phyloP scores from a whole-genome alignment of 495 filamentous ascomycete genomes.

The Chlorociboria aeruginascens region DNA sequence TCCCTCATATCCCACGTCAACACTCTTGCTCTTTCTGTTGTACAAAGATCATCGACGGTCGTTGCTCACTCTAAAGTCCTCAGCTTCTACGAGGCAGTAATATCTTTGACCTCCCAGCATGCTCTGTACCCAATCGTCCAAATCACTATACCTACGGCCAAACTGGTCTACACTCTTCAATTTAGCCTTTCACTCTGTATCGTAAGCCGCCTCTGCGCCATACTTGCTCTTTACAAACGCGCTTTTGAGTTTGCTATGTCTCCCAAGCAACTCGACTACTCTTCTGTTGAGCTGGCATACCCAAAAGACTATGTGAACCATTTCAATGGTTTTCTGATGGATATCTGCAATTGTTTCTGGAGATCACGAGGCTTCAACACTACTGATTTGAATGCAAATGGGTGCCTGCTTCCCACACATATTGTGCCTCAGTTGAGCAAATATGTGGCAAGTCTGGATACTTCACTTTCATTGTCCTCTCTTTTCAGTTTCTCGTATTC shows the following conservation, averaged over 20 bases:
- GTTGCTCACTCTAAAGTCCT: conserved; percentile 41
- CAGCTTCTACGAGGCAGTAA: conserved; percentile 53
- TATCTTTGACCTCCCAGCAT: conserved; percentile 42
- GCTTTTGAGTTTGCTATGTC: conserved; percentile 60
- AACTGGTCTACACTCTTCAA: conserved; percentile 56
- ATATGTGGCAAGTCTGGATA: conserved; percentile 30
- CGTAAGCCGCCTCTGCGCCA: conserved; percentile 59
- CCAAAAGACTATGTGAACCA: conserved; percentile 45
- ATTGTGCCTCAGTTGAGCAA: conserved; percentile 33
- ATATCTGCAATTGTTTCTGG: conserved; percentile 81
- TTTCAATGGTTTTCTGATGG: conserved; percentile 85
- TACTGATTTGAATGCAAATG: conserved; percentile 57
- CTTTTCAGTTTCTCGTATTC: conserved; percentile 64
- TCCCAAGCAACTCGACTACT: conserved; percentile 2
- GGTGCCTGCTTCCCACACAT: conserved; percentile 50
- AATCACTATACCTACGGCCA: conserved; percentile 54
- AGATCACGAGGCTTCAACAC: conserved; percentile 60
- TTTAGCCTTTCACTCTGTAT: conserved; percentile 49
- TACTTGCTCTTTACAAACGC: conserved; percentile 57
- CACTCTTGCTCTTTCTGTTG: conserved; percentile 46
- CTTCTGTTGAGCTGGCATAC: conserved; percentile 17
- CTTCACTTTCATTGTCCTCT: conserved; percentile 34
- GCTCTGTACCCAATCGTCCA: conserved; percentile 37
- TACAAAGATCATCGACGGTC: conserved; percentile 31
- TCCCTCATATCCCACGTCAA: conserved; percentile 46